Conservation (phyloP, 2,329 filamentous ascomycete genomes). For the Arthroderma uncinatum region DNA sequence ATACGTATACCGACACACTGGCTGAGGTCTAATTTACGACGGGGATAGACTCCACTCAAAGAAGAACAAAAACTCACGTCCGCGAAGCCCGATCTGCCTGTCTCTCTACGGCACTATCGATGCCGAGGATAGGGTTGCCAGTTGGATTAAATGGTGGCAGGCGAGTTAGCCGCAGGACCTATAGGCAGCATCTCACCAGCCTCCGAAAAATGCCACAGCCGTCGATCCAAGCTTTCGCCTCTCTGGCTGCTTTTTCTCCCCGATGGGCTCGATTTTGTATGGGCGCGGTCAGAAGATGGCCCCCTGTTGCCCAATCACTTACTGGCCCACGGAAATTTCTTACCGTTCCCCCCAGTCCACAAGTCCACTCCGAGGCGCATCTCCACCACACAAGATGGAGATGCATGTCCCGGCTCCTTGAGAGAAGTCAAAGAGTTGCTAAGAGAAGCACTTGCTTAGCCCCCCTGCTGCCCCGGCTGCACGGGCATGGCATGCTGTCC, state of each 20-base stretch:
- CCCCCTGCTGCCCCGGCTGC: neutral
- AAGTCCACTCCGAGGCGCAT: neutral
- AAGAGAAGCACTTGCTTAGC: neutral
- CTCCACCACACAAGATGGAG: neutral
- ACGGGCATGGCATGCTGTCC: neutral
- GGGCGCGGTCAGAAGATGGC: neutral
- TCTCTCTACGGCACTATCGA: neutral
- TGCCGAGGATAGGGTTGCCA: neutral
- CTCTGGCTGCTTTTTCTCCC: neutral
- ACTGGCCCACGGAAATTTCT: neutral
- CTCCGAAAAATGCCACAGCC: neutral
- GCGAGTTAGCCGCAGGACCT: neutral
- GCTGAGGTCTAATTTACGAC: neutral
- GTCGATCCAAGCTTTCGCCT: slow-evolving; percentile 2
- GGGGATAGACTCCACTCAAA: neutral
- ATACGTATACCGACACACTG: neutral
- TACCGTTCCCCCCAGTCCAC: neutral
- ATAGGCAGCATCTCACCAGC: neutral
- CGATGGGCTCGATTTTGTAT: neutral
- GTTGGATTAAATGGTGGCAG: neutral
- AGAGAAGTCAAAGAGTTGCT: too few species aligned
- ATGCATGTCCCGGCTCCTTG: neutral
- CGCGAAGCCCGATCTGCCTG: too few species aligned
- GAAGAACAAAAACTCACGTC: neutral
- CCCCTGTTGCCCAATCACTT: neutral